phyloP scores from a whole-genome alignment of 768 basidiomycete species.

The Psilocybe cyanescens region DNA sequence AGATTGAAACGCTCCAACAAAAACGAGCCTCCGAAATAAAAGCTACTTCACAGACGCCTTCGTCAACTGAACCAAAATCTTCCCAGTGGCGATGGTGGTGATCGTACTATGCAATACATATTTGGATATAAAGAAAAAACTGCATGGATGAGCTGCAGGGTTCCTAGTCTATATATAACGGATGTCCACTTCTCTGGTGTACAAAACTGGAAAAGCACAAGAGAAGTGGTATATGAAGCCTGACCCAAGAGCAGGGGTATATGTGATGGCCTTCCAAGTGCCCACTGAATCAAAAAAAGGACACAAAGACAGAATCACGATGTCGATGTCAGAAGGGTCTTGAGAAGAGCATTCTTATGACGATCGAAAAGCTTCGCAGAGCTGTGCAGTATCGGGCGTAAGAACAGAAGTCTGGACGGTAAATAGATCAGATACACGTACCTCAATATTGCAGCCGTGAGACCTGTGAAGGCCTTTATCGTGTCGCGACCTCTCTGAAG shows the following conservation, averaged over 20 bases:
- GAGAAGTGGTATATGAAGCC: slow-evolving; percentile 3
- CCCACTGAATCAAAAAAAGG: neutral
- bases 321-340: slow-evolving; percentile 39
- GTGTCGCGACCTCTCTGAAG: slow-evolving; percentile 62
- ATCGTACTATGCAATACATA: neutral
- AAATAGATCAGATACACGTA: slow-evolving; percentile 30
- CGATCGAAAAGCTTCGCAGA: slow-evolving; percentile 77
- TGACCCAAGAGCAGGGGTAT: slow-evolving; percentile 1
- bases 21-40: slow-evolving; percentile 23
- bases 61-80: neutral
- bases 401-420: slow-evolving; percentile 7
- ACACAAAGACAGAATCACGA: slow-evolving; percentile 1
- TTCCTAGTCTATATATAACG: neutral
- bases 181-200: neutral
- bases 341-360: slow-evolving; percentile 65
- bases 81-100: slow-evolving; percentile 16
- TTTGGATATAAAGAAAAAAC: neutral
- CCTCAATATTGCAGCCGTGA: slow-evolving; percentile 77
- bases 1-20: slow-evolving; percentile 51
- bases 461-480: slow-evolving; percentile 67
- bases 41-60: neutral
- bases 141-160: neutral
- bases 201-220: neutral
- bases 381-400: slow-evolving; percentile 5
- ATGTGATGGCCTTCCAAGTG: neutral